Conservation (phyloP, 2,329 filamentous ascomycete genomes). For the Escovopsis sp. region DNA sequence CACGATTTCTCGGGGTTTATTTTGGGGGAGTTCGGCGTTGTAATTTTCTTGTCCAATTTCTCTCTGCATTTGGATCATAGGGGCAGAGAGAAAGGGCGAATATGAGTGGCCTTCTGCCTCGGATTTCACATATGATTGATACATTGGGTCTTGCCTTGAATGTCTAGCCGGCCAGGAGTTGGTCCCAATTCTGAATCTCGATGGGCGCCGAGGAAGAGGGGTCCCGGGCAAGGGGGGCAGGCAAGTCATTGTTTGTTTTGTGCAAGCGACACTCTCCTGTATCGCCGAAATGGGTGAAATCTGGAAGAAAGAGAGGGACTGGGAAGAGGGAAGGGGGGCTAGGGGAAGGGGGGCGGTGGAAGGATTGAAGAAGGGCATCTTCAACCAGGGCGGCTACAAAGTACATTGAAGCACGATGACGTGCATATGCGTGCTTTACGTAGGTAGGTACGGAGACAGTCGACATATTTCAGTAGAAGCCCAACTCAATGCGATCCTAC, state of each 20-base stretch:
- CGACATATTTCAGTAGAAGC: too few relatives aligned
- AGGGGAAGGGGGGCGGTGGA: not conserved
- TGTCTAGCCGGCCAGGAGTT: not conserved
- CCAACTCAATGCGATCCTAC: too few relatives aligned
- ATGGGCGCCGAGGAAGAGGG: too few relatives aligned
- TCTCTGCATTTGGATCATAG: not conserved
- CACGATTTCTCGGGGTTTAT: not conserved
- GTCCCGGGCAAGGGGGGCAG: not conserved
- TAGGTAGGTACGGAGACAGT: not conserved
- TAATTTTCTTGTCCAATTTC: slow-evolving; percentile 1
- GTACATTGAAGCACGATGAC: not conserved
- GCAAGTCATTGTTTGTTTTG: too few relatives aligned
- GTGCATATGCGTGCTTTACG: not conserved
- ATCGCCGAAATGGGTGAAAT: not conserved
- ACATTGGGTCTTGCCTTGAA: not conserved
- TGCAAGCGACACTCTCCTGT: not conserved
- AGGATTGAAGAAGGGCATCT: not conserved
- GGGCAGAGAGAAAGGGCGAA: too few relatives aligned
- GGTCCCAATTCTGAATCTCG: not conserved
- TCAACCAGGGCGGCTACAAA: not conserved
- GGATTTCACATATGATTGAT: not conserved
- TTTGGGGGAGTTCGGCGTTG: slow-evolving; percentile 5
- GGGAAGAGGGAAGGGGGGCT: not conserved
- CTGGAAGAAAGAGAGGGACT: too few relatives aligned
- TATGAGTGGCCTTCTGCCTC: not conserved